These are phyloP conservation scores for Ciborinia camelliae DNA, from an alignment of 2,329 filamentous ascomycete genomes.

Conservation along the genomic window DNA sequence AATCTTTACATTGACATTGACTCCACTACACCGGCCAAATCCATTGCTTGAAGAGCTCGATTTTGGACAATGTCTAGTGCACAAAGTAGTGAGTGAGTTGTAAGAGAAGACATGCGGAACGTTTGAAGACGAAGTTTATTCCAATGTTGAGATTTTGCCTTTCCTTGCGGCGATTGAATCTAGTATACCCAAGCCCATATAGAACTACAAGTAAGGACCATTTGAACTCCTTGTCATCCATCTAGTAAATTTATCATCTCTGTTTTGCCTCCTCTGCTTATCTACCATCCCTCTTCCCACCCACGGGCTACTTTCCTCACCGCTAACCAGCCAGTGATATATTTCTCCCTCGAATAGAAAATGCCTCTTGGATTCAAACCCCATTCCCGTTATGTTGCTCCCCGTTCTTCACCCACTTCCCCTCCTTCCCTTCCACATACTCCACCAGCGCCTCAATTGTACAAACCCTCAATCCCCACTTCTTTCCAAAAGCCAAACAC, in stretches of 20 bases:
- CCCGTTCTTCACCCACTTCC: conserved; percentile 34
- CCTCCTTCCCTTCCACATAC: conserved; percentile 46
- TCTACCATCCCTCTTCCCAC: not conserved
- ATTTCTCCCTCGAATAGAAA: not conserved
- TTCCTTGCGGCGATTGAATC: conserved; percentile 1
- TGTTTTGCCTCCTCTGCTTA: not conserved
- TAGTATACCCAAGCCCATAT: conserved; percentile 1
- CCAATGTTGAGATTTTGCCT: conserved; percentile 3
- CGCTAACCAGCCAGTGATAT: not conserved
- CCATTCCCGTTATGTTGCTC: conserved; percentile 2
- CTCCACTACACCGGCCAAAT: no score
- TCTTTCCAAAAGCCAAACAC: conserved; percentile 81
- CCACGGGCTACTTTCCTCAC: not conserved
- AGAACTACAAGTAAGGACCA: not conserved
- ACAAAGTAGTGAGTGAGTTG: not conserved
- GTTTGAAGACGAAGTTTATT: not conserved
- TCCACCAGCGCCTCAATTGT: conserved; percentile 88
- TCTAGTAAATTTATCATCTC: not conserved
- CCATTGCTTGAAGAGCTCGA: not conserved
- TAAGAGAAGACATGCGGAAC: not conserved
- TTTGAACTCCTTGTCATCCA: conserved; percentile 1
- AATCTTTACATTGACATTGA: not conserved
- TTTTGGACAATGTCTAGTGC: not conserved
- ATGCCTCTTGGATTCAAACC: not conserved
- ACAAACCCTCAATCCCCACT: conserved; percentile 87